Evolutionary conservation across 148 eudicot species (phyloP).

Genomic region (Chenopodium berlandieri): DNA sequence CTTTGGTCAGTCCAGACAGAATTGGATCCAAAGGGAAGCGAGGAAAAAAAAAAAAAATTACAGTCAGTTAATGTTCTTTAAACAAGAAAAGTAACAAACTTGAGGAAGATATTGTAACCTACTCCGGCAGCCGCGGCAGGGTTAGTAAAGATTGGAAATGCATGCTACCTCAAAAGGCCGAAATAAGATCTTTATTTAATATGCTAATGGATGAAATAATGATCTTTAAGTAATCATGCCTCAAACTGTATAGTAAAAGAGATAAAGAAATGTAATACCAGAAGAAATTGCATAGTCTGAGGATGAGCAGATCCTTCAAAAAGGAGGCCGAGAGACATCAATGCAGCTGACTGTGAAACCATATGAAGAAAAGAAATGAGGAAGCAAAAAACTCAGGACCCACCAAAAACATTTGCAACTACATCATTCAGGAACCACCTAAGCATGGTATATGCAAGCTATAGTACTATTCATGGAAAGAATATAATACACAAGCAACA

Average conservation of each 20-base stretch:
- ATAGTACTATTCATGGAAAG: neutral
- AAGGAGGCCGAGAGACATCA: conserved; percentile 91
- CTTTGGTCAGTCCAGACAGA: neutral
- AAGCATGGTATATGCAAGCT: neutral
- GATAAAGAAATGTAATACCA: conserved; percentile 46
- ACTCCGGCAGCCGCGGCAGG: neutral
- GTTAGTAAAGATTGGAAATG: neutral
- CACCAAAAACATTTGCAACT: neutral
- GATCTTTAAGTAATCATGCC: neutral
- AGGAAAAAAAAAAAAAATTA: neutral
- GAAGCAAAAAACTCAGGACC: neutral
- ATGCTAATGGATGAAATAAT: neutral
- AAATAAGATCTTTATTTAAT: no score
- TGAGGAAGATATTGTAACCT: neutral
- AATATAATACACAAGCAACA: neutral
- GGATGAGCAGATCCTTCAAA: conserved; percentile 95
- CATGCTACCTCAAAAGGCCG: neutral
- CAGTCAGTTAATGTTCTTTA: neutral
- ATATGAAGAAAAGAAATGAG: conserved; percentile 14
- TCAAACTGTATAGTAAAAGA: conserved; percentile 5
- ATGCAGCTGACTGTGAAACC: conserved; percentile 83
- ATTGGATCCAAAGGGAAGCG: conserved; percentile 4
- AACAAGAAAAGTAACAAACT: conserved; percentile 1
- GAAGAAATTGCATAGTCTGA: conserved; percentile 86
- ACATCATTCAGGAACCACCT: neutral